A percentile compares a stretch with the other conserved stretches of the same genome.
These are phyloP conservation scores for Dendrocalamus latiflorus DNA, from an alignment of 202 grass and related monocot genomes.

Conservation along the genomic window DNA sequence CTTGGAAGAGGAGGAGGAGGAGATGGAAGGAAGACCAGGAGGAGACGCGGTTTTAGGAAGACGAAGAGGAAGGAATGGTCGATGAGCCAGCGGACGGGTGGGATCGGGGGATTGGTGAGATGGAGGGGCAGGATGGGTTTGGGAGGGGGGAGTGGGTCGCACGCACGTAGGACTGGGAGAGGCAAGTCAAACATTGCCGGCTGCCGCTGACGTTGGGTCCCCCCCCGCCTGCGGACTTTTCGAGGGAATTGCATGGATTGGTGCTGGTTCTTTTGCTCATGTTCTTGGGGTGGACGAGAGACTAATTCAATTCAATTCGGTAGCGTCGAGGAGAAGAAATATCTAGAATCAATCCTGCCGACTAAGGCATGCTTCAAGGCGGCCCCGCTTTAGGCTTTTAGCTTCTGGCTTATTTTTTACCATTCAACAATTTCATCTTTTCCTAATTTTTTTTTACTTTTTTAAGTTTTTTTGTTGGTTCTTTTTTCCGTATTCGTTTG, in stretches of 20 bases:
- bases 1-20: not conserved
- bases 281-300: not conserved
- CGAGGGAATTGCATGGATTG: not conserved
- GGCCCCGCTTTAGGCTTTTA: too few relatives aligned
- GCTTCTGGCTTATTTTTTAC: too few relatives aligned
- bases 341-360: too few relatives aligned
- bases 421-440: accelerated
- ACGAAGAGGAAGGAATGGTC: not conserved
- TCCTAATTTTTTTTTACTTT: too few relatives aligned
- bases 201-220: not conserved
- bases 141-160: not conserved
- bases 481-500: too few relatives aligned
- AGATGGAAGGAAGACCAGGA: not conserved
- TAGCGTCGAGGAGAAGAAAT: too few relatives aligned
- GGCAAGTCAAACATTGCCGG: not conserved
- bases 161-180: not conserved
- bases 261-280: not conserved
- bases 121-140: not conserved
- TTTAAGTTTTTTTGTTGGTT: too few relatives aligned
- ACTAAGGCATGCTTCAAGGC: too few relatives aligned
- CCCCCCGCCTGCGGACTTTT: not conserved
- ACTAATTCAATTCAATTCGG: not conserved
- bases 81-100: not conserved
- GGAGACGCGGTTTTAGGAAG: conserved; percentile 22
- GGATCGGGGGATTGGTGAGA: not conserved